Base-by-base conservation (phyloP, 495 filamentous ascomycete genomes). In the Pyrenula massariospora region DNA sequence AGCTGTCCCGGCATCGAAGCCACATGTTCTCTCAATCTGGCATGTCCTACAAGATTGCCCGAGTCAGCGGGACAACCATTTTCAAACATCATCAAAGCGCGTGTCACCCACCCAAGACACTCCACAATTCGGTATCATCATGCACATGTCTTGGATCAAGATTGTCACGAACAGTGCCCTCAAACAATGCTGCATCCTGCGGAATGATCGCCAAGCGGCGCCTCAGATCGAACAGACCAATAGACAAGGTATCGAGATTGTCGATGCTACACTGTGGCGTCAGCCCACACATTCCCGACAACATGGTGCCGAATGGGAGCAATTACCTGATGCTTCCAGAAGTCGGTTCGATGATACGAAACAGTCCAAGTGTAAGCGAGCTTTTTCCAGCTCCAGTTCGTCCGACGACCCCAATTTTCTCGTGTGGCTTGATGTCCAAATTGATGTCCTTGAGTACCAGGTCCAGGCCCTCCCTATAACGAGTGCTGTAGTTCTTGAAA, bases 321-420 rank as follows among this genome's bases (percentile, higher is more conserved):
- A 50, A 22, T 1, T 42, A 12, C 47, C 66, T 86, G 62, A 97
- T 92, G 61, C 83, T 78, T 54, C 93, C 93, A 49, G 80, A 74
- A 58, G 75, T 77, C 1, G 91, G 79, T 68, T 99, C 93, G 60
- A 99, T 97, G 59, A 99, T 92, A 49, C 94, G 83, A 77, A 99
- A 99, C 24, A 99, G 78, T 19, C 91, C 85, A 62, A 97, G 75
- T 2, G 94, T 96, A 63, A 98, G 76, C 3, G 91, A 96, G 58
- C 89, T 95, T 74, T 98, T 98, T 65, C 93, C 93, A 50, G 93
- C 93, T 63, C 93, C 93, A 10, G 93, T 98, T 21, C 93, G 86
- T 61, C 93, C 93, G 49, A 98, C 93, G 24, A 98, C 92, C 58
- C 93, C 93, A 69, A 98, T 89, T 78, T 98, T 98, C 76, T 98